phyloP scores from a whole-genome alignment of 2,329 filamentous ascomycete species.

The Botrytis porri region DNA sequence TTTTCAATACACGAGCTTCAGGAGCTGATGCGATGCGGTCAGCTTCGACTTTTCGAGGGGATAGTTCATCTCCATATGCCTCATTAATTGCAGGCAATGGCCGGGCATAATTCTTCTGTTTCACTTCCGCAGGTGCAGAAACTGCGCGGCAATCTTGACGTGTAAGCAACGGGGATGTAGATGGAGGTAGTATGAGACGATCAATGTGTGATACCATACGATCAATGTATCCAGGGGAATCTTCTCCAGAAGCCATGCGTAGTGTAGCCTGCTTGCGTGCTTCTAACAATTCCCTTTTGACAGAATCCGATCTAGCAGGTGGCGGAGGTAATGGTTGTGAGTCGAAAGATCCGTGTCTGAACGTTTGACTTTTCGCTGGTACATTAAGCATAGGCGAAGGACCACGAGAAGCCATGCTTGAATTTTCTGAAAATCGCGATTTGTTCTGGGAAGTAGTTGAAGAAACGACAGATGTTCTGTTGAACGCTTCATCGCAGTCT shows the following conservation, averaged over 20 bases:
- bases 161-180: conserved; percentile 20
- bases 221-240: conserved; percentile 49
- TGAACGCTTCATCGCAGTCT: conserved; percentile 91
- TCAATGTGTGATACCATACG: conserved; percentile 60
- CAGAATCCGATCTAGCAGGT: conserved; percentile 34
- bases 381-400: conserved; percentile 5
- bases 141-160: conserved; percentile 41
- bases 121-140: conserved; percentile 44
- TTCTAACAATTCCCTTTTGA: conserved; percentile 35
- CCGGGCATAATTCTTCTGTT: conserved; percentile 16
- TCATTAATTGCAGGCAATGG: conserved; percentile 36
- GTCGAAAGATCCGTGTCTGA: conserved; percentile 27
- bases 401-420: conserved; percentile 12
- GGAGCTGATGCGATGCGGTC: conserved; percentile 36
- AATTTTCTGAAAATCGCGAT: conserved; percentile 11
- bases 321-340: conserved; percentile 36
- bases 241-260: conserved; percentile 30
- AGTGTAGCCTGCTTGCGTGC: conserved; percentile 35
- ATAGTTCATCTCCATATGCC: conserved; percentile 27
- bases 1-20: conserved; percentile 27
- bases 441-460: conserved; percentile 5
- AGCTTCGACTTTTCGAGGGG: conserved; percentile 23
- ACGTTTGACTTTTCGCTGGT: conserved; percentile 10
- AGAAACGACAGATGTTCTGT: conserved; percentile 53
- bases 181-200: conserved; percentile 48